phyloP scores from a whole-genome alignment of 2,329 filamentous ascomycete species.

The Lachnellula willkommii region DNA sequence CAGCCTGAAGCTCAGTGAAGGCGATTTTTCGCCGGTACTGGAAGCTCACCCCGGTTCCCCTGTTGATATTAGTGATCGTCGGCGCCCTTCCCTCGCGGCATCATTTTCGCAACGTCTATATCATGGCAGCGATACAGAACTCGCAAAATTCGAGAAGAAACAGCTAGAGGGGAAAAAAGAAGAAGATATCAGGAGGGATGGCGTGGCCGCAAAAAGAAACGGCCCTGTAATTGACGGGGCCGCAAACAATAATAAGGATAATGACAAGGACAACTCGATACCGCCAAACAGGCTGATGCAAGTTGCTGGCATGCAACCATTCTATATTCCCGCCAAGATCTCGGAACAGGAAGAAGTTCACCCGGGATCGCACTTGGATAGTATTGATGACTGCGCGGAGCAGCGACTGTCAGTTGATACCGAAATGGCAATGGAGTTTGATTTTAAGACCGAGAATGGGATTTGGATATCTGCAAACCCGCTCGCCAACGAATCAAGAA shows the following conservation, averaged over 20 bases:
- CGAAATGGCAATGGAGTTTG: slow-evolving; percentile 24
- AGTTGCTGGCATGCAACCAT: slow-evolving; percentile 19
- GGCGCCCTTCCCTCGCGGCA: slow-evolving; percentile 22
- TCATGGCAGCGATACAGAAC: slow-evolving; percentile 21
- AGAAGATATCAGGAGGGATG: slow-evolving; percentile 27
- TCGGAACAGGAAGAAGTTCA: slow-evolving; percentile 24
- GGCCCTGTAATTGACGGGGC: slow-evolving; percentile 5
- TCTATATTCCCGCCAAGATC: slow-evolving; percentile 29
- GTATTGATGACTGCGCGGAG: not conserved
- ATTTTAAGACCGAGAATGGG: slow-evolving; percentile 25
- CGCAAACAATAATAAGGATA: slow-evolving; percentile 6
- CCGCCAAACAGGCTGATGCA: slow-evolving; percentile 17
- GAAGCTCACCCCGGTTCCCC: slow-evolving; percentile 32
- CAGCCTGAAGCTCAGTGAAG: slow-evolving; percentile 28
- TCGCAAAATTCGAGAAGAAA: slow-evolving; percentile 21
- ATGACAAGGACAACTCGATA: slow-evolving; percentile 1
- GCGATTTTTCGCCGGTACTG: slow-evolving; percentile 24
- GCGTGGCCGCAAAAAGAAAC: slow-evolving; percentile 30
- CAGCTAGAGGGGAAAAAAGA: slow-evolving; percentile 20
- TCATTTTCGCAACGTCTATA: slow-evolving; percentile 24
- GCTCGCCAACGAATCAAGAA: slow-evolving; percentile 21
- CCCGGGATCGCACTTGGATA: not conserved
- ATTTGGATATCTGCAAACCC: slow-evolving; percentile 27
- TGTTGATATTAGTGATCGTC: slow-evolving; percentile 25
- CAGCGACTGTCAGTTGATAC: slow-evolving; percentile 20